Evolutionary conservation across 441 rosid genomes (phyloP), one percentile per base, ranked within the genome.

Genomic region (Gossypium aridum): DNA sequence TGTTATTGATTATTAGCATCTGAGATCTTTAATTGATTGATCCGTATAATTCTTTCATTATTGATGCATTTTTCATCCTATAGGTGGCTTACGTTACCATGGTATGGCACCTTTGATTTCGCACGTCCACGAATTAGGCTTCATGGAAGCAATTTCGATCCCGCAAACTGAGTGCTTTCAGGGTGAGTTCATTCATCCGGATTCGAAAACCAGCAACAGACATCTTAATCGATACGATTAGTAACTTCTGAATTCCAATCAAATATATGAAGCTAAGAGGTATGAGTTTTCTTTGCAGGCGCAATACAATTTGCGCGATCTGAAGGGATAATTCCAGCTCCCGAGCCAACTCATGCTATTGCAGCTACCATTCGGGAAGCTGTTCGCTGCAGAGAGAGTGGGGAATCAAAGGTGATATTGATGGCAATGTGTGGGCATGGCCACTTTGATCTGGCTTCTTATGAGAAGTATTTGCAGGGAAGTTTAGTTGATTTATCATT

Each of bases 361-460:
- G 97, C 99, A 4, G 99, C 99, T 10, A 86, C 97, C 55, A 92
- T 94, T 56, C 81, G 90, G 83, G 97, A 94, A 83, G 99, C 99
- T 69, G 85, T 94, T 19, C 86, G 55, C 7, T 94, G 99, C 74
- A 91, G 68, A 78, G 90, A 90, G 84, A 85, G 89, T 0, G 94
- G 99, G 73, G 97, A 92, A 81, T 83, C 84, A 12, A 92, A 91
- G 84, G 98, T 92, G 34, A 91, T 94, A 82, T 89, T 94, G 5
- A 92, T 78, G 83, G 97, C 94, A 12, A 90, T 90, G 96, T 94
- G 98, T 80, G 99, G 99, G 23, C 99, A 94, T 70, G 99, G 99
- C 72, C 99, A 94, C 77, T 94, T 94, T 26, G 98, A 94, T 77
- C 85, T 94, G 69, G 20, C 93, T 3, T 79, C 99, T 5, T 92